Base-by-base conservation (phyloP, 140 eudicot genomes). In the Oenanthe javanica region DNA sequence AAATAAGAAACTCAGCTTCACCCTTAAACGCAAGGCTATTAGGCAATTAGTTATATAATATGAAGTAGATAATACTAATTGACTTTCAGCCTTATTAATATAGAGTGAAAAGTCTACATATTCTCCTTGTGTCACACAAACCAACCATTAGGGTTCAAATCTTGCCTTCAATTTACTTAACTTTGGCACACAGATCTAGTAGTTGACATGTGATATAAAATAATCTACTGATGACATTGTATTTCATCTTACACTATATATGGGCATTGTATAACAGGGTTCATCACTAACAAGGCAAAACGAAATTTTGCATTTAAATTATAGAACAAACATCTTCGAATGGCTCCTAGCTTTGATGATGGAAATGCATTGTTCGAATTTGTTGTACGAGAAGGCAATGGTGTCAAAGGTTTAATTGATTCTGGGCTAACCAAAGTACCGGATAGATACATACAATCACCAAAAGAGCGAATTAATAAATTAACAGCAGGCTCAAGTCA, bases 301-400 rank as follows among this genome's bases (percentile, higher is more conserved):
- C 15, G 7, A 4, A 55, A 23, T 59, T 59, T 31, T 59, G 67
- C 31, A 59, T n/a, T 18, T 1, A 6, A 7, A 64, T 12, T 27
- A 23, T 25, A 9, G 11, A 27, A n/a, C 72, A 31, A 64, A 64
- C 42, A 64, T 64, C 18, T 12, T 4, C 19, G 49, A 83, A 87
- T 83, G 86, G 80, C 86, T 70, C 57, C 74, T 57, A 57, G 50
- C 42, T 79, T 82, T 74, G 66, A 80, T 21, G 80, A 82, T 11
- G 87, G 61, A 25, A 42, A 23, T 46, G 79, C 86, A 9, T 75
- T 87, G 27, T 84, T 82, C 77, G 77, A 80, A 40, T 85, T 78
- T 4, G 82, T 87, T 0, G 85, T 80, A 13, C 80, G 66, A 40
- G 79, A 80, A 0, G 89, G 89, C 1, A 80, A 87, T 13, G 85